Evolutionary conservation across 2,329 filamentous ascomycete species (phyloP), one percentile per base, ranked within the genome.

Genomic region (Aspergillus terreus): DNA sequence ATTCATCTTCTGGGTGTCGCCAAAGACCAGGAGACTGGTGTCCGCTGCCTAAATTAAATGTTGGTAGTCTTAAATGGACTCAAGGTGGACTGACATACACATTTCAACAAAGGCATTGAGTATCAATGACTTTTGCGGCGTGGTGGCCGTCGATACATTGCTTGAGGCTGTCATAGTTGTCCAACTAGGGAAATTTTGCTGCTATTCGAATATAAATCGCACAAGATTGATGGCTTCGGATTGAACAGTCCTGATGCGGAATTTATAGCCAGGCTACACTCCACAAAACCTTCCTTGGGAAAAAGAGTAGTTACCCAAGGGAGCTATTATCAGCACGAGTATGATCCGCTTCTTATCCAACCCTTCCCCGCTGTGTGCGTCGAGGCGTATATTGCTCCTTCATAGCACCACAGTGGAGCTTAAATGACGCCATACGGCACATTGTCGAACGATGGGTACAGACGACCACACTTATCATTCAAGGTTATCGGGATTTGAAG

Each of bases 1-100:
- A 86, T 57, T 81, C 72, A 57, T 88, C 84, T 14, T 82, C 74
- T 1, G 84, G 85, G 58, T 88, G 84, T 33, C 78, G 75, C 84
- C 84, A 84, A 4, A 83, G 71, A 1, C 81, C 81, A 6, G 81
- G 80, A 3, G 78, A 80, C 55, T 80, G 75, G 60, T 81, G 78
- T 4, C 77, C 76, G 33, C 74, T 76, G 47, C 76, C 72, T 76
- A 58, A 3, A 10, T 11, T 4, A 11, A 11, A 10, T 30, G 10
- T 30, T 30, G 27, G 27, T 30, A 10, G 27, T 10, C 27, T 11
- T 6, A 5, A 6, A 11, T 30, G 27, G 10, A 30, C 7, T 9
- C 27, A 30, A 5, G 1, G 7, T 2, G 11, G 3, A 10, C 6
- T 4, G 9, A 52, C 63, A 32, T 68, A 75, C 74, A 75, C 71